phyloP scores from a whole-genome alignment of 2,329 filamentous ascomycete genomes.

The Scedosporium dehoogii region DNA sequence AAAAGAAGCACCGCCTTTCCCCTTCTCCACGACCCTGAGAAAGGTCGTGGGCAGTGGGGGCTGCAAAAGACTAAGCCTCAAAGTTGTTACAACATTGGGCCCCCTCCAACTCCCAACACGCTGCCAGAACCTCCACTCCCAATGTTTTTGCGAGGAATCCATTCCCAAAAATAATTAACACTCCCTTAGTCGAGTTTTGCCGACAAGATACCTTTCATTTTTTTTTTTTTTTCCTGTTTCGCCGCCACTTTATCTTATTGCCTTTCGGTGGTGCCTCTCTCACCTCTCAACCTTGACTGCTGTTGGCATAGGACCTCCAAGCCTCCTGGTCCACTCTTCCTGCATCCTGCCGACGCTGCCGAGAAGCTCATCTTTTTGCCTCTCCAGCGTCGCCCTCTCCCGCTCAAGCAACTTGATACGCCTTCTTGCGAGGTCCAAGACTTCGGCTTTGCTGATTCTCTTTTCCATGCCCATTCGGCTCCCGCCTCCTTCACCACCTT shows the following conservation, averaged over 20 bases:
- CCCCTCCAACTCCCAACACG: too few relatives aligned
- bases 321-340: conserved; percentile 4
- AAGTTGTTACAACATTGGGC: too few relatives aligned
- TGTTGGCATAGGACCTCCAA: neutral
- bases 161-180: neutral
- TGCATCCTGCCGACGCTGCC: conserved; percentile 4
- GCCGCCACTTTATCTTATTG: neutral
- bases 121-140: too few relatives aligned
- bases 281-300: conserved; percentile 5
- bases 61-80: too few relatives aligned
- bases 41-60: too few relatives aligned
- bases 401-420: conserved; percentile 29
- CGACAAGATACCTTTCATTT: neutral
- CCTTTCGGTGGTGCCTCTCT: neutral
- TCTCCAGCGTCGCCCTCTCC: conserved; percentile 25
- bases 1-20: neutral
- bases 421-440: conserved; percentile 32
- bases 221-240: neutral
- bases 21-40: too few relatives aligned
- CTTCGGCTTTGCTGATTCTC: conserved; percentile 32
- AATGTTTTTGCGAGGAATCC: too few relatives aligned
- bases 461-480: conserved; percentile 13
- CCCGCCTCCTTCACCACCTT: conserved; percentile 15
- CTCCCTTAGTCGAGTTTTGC: neutral
- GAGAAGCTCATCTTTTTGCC: conserved; percentile 23